These are phyloP conservation scores for Tetrahymena thermophila DNA, from an alignment of 73 alveolate species.

Conservation along the genomic window DNA sequence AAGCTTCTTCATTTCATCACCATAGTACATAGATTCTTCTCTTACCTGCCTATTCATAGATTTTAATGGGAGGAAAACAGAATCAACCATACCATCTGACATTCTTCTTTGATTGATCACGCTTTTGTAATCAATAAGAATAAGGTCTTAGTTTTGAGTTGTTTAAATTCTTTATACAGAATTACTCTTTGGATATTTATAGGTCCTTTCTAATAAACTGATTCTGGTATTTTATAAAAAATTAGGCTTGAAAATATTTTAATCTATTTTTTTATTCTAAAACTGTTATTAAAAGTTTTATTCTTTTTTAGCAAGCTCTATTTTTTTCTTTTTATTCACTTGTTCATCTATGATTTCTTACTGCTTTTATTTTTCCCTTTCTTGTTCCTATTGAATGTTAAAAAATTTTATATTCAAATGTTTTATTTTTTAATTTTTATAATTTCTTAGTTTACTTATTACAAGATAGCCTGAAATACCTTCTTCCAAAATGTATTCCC, in stretches of 20 bases:
- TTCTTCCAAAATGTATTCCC: conserved; percentile 17
- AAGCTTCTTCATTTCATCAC: background rate
- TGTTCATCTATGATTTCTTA: background rate
- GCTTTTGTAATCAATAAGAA: background rate
- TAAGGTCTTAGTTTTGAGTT: background rate
- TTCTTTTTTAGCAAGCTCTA: background rate
- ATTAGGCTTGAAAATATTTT: background rate
- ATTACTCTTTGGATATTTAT: background rate
- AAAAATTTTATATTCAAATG: background rate
- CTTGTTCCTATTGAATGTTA: background rate
- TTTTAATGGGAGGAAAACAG: background rate
- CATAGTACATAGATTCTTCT: background rate
- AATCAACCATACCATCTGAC: background rate
- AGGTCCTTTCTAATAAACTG: background rate
- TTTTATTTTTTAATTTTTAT: background rate
- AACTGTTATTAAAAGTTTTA: background rate
- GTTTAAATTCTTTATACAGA: background rate
- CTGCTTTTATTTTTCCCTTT: background rate
- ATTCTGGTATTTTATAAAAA: background rate
- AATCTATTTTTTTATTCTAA: background rate
- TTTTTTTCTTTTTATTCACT: background rate
- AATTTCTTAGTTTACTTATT: background rate
- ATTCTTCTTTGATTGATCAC: background rate
- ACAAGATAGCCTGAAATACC: conserved; percentile 1
- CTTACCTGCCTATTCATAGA: background rate